These are phyloP conservation scores for Olyra latifolia DNA, from an alignment of 176 grass and related monocot species.

Conservation along the genomic window DNA sequence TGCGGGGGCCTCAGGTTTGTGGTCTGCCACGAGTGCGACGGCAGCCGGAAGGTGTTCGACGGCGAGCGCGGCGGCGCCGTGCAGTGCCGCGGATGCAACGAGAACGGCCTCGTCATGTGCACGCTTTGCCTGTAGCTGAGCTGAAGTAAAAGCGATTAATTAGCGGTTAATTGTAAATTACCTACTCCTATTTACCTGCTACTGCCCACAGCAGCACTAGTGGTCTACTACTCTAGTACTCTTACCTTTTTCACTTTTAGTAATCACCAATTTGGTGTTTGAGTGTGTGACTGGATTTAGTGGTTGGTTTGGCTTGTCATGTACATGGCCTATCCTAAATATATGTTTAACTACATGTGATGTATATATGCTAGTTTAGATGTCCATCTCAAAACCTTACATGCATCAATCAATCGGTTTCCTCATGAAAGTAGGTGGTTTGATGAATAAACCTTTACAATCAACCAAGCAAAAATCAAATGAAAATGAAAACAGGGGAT, in stretches of 20 bases:
- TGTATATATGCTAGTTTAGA: constrained; percentile 36
- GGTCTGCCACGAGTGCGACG: constrained; percentile 62
- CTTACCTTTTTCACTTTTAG: background rate
- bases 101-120: constrained; percentile 75
- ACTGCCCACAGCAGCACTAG: no score
- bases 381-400: constrained; percentile 30
- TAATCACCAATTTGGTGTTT: background rate
- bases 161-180: constrained; percentile 15
- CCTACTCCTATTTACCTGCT: background rate
- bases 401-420: constrained; percentile 30
- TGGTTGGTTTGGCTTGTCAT: constrained; percentile 40
- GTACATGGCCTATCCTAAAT: constrained; percentile 19
- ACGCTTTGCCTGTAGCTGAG: constrained; percentile 43
- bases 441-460: background rate
- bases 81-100: constrained; percentile 63
- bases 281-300: background rate
- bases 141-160: constrained; percentile 14
- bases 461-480: background rate
- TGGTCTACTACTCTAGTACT: background rate
- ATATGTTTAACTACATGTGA: background rate
- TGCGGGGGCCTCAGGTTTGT: constrained; percentile 60
- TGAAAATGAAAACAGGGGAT: background rate
- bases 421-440: background rate
- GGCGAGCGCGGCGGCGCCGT: constrained; percentile 17
- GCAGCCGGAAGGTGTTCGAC: constrained; percentile 61